phyloP scores from a whole-genome alignment of 2,329 filamentous ascomycete species.

The Lasiodiplodia hormozganensis region DNA sequence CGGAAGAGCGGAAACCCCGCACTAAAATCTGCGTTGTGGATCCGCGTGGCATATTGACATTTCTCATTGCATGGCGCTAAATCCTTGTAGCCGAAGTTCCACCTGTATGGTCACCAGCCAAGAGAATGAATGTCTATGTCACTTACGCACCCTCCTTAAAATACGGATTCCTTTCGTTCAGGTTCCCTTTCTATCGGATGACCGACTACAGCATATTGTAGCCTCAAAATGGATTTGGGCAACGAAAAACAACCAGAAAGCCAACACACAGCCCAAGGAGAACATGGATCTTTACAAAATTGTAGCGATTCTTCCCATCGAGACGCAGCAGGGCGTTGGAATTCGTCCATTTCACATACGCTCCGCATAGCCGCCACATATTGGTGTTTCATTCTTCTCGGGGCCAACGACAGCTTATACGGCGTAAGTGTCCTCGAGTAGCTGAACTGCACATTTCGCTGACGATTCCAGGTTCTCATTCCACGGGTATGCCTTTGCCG shows the following conservation, averaged over 20 bases:
- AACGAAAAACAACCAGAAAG: neutral
- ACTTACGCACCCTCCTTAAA: neutral
- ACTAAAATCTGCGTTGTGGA: neutral
- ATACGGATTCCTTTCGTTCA: neutral
- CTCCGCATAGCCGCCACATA: constrained; percentile 66
- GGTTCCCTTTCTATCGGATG: neutral
- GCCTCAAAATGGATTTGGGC: neutral
- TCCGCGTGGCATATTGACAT: neutral
- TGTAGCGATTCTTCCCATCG: neutral
- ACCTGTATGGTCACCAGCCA: neutral
- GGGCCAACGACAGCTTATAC: constrained; percentile 71
- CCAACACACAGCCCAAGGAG: no score
- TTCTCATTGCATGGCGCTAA: neutral
- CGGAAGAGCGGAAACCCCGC: neutral
- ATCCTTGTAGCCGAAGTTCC: neutral
- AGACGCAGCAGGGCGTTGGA: neutral
- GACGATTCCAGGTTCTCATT: constrained; percentile 49
- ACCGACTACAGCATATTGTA: neutral
- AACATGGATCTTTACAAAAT: no score
- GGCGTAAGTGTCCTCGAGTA: constrained; percentile 56
- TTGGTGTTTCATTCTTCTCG: constrained; percentile 70
- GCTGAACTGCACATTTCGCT: neutral
- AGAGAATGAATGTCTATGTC: neutral
- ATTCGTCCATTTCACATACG: constrained; percentile 52
- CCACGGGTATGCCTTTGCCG: constrained; percentile 50